Evolutionary conservation across 345 rosid genomes (phyloP), one percentile per base, ranked within the genome.

Genomic region (Schrenkiella parvula): DNA sequence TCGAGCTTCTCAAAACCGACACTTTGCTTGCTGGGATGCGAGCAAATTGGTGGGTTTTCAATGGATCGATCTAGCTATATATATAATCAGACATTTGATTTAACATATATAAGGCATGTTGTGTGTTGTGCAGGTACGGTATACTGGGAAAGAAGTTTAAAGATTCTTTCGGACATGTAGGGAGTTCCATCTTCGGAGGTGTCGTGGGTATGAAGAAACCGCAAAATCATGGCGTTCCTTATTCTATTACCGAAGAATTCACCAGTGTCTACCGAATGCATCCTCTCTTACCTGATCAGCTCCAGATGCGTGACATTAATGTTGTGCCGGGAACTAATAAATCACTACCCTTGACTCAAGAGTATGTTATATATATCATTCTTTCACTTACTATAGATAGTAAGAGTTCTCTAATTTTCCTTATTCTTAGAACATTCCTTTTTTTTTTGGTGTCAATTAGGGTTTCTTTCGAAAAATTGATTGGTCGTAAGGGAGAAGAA

Each of bases 221-320:
- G 0, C 22, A 75, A 13, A 79, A 87, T 47, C 87, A 85, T 46
- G 92, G 89, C 1, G 87, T 83, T 1, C 86, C 92, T 0, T 87
- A 85, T 31, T 87, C 92, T 6, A 59, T 87, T 25, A 87, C 92
- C 1, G 92, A 87, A 67, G 92, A 87, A 18, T 87, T 87, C 63
- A 78, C 79, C 5, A 80, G 86, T 6, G 92, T 87, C 6, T 87
- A 87, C 32, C 61, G 89, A 23, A 79, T 87, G 86, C 92, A 87
- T 51, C 17, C 86, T 2, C 86, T 87, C 29, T 41, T 85, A 29
- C 92, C 92, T 1, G 92, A 87, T 38, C 5, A 54, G 2, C 70
- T 83, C 39, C 46, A 62, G 0, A 64, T 85, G 5, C 83, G 86
- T 72, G 78, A 85, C 73, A 73, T 71, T 34, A 25, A 64, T 5